These are phyloP conservation scores for Botryosphaeria agaves DNA, from an alignment of 2,329 filamentous ascomycete species.

Conservation along the genomic window DNA sequence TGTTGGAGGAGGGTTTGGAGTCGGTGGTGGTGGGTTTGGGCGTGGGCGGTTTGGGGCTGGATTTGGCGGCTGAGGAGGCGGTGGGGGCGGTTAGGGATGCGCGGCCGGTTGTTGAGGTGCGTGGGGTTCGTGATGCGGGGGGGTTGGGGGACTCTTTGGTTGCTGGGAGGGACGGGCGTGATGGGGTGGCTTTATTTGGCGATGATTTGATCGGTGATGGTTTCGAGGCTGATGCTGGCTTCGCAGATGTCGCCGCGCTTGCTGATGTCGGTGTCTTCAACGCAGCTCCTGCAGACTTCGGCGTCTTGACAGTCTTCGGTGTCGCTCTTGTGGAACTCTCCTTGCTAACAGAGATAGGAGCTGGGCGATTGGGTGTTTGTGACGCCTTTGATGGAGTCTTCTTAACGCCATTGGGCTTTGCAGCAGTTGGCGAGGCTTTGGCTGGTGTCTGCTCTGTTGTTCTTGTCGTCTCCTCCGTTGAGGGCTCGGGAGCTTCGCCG, in stretches of 20 bases:
- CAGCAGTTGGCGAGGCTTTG: constrained; percentile 6
- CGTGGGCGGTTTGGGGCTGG: constrained; percentile 5
- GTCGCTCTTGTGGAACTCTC: constrained; percentile 9
- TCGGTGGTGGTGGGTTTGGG: constrained; percentile 5
- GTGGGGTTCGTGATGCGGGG: constrained; percentile 1
- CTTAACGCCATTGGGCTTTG: background rate
- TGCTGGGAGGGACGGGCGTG: background rate
- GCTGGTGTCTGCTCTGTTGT: constrained; percentile 16
- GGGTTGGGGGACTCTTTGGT: background rate
- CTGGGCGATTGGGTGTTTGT: background rate
- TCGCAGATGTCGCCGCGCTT: constrained; percentile 5
- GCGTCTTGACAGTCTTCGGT: constrained; percentile 14
- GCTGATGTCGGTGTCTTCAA: constrained; percentile 13
- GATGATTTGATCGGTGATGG: constrained; percentile 1
- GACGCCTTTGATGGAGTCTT: background rate
- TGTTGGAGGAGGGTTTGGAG: constrained; percentile 13
- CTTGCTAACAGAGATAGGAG: constrained; percentile 1
- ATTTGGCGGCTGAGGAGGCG: background rate
- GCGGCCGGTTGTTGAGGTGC: constrained; percentile 7
- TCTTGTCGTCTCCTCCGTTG: no score
- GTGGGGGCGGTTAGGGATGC: constrained; percentile 1
- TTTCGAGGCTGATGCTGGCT: constrained; percentile 5
- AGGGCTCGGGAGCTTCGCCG: no score
- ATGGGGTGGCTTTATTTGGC: constrained; percentile 1
- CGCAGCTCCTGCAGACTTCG: constrained; percentile 9